phyloP scores from a whole-genome alignment of 2,329 filamentous ascomycete species.

The Leptographium wingfieldii region DNA sequence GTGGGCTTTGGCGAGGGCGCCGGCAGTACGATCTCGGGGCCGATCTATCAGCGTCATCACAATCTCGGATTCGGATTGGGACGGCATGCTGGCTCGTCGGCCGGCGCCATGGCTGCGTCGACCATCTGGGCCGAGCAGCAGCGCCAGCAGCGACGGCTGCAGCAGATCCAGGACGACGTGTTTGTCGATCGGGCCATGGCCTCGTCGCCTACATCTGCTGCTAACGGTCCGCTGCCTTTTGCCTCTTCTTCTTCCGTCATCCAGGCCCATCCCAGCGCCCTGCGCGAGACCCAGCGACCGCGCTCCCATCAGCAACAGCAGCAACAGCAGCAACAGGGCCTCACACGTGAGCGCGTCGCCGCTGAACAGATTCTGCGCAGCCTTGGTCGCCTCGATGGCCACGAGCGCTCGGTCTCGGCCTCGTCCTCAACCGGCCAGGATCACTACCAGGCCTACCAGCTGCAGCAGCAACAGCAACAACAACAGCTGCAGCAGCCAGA shows the following conservation, averaged over 20 bases:
- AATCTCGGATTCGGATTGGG: background rate
- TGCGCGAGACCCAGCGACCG: constrained; percentile 22
- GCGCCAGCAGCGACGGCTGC: background rate
- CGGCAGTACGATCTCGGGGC: constrained; percentile 70
- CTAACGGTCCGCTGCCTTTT: background rate
- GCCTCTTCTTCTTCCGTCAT: background rate
- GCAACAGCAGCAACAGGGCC: constrained; percentile 8
- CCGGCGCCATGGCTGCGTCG: constrained; percentile 29
- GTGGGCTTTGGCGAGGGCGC: constrained; percentile 92
- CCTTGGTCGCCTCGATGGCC: background rate
- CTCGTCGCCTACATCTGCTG: too few species aligned
- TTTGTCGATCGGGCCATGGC: background rate
- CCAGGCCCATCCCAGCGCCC: constrained; percentile 24
- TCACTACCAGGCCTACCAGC: background rate
- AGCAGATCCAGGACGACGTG: constrained; percentile 13
- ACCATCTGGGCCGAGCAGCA: background rate
- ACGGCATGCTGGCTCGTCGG: constrained; percentile 19
- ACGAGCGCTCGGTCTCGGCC: background rate
- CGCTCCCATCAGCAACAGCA: constrained; percentile 19
- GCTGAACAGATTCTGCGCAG: constrained; percentile 3
- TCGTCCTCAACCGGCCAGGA: background rate
- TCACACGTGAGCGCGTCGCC: background rate
- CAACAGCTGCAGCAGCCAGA: background rate
- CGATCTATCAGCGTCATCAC: constrained; percentile 47
- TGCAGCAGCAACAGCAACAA: background rate